Evolutionary conservation across 169 alveolate species (phyloP).

Genomic region (Plasmodium gonderi): DNA sequence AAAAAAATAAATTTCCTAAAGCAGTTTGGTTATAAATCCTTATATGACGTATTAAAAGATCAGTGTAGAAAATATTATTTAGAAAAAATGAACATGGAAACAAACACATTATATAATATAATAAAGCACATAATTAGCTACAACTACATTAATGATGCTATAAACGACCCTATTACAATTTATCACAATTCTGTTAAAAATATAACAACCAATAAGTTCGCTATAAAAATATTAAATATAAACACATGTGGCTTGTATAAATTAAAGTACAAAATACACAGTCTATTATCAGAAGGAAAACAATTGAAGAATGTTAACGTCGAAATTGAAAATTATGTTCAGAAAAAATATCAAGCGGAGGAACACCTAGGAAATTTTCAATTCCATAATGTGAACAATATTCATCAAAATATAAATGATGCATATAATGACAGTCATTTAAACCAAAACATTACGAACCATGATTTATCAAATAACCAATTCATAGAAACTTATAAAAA

Average conservation of each 20-base stretch:
- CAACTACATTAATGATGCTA: conserved; percentile 28
- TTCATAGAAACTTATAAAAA: neutral
- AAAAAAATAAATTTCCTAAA: conserved; percentile 7
- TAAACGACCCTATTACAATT: conserved; percentile 54
- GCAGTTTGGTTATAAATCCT: conserved; percentile 36
- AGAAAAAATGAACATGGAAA: conserved; percentile 17
- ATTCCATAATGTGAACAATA: neutral
- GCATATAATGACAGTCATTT: neutral
- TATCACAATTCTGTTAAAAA: conserved; percentile 28
- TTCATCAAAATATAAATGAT: neutral
- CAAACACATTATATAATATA: conserved; percentile 21
- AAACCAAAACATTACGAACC: neutral
- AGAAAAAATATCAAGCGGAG: neutral
- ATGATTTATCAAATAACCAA: conserved; percentile 4
- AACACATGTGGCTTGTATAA: conserved; percentile 61
- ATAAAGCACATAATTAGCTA: conserved; percentile 36
- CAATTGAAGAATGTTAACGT: conserved; percentile 73
- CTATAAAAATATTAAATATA: conserved; percentile 77
- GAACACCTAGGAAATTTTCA: neutral
- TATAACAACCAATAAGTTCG: conserved; percentile 64
- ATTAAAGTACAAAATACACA: conserved; percentile 78
- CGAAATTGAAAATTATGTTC: conserved; percentile 64
- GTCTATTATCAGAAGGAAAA: conserved; percentile 78
- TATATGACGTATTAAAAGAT: conserved; percentile 49
- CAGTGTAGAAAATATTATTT: neutral